Base-by-base conservation (phyloP, 164 flowering plant genomes). In the Magnolia kwangsiensis region DNA sequence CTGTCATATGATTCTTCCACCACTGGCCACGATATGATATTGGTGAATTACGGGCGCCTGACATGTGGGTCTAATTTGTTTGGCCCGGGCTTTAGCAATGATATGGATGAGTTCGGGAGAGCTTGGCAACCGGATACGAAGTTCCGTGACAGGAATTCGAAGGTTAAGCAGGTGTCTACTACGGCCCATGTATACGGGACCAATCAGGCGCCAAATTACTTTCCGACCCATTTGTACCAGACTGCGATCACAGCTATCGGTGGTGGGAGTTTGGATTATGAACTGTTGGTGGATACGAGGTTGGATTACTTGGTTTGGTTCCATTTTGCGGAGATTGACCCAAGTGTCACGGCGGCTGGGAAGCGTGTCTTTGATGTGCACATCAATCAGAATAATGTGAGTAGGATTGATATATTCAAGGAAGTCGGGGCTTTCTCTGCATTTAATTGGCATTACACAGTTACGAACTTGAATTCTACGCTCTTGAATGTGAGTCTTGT, bases 301-400 rank as follows among this genome's bases (percentile, higher is more conserved):
- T 67, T 93, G 78, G 99, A 96, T 79, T 96, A 94, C 82, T 80
- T 92, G 89, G 23, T 94, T 71, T 96, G 96, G 96, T 85, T 96
- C 72, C 99, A 96, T 78, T 96, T 96, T 76, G 96, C 94, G 4
- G 99, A 96, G 95, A 90, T 96, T 72, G 93, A 91, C 82, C 49
- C 82, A 3, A 84, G 78, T 45, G 96, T 96, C 79, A 90, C 75
- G 23, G 79, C 63, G 71, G 86, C 84, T 0, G 92, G 95, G 78
- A 79, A 88, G 81, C 84, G 98, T 76, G 97, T 96, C 80, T 96
- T 96, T 74, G 98, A 96, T 82, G 86, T 96, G 72, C 11, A 80
- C 61, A 82, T 96, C 71, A 96, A 96, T 84, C 89, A 81, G 67
- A 78, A 74, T 74, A 92, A 89, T 79, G 94, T 88, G 75, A 88